Evolutionary conservation across 495 filamentous ascomycete genomes (phyloP).

Genomic region (Neurospora hispaniola): DNA sequence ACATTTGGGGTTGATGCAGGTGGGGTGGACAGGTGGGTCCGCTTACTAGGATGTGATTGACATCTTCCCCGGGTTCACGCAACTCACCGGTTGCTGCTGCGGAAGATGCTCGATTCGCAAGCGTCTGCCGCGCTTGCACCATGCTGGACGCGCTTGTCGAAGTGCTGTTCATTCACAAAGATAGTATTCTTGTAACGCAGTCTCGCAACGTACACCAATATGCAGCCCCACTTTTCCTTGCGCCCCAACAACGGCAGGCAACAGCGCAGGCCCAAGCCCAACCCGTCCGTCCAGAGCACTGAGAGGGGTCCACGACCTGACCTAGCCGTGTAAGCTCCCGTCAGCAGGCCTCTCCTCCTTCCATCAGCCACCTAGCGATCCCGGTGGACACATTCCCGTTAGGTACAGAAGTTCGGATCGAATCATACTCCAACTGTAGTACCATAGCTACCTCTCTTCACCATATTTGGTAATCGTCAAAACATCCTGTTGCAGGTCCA

Average conservation of each 20-base stretch:
- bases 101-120: background rate
- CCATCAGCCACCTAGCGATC: constrained; percentile 7
- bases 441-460: too few species aligned
- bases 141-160: background rate
- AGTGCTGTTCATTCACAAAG: background rate
- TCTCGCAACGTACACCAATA: background rate
- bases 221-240: background rate
- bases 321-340: background rate
- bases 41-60: background rate
- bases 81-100: constrained; percentile 8
- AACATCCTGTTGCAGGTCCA: too few species aligned
- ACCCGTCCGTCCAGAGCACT: background rate
- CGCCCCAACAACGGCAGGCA: background rate
- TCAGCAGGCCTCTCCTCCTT: constrained; percentile 1
- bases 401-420: background rate
- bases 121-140: background rate
- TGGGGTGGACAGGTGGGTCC: constrained; percentile 6
- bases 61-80: constrained; percentile 7
- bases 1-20: background rate
- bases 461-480: background rate
- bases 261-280: background rate
- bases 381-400: constrained; percentile 1
- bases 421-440: background rate
- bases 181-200: background rate
- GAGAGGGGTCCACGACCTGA: background rate